These are phyloP conservation scores for Trichoderma orchidacearum DNA, from an alignment of 495 filamentous ascomycete genomes.

Conservation along the genomic window DNA sequence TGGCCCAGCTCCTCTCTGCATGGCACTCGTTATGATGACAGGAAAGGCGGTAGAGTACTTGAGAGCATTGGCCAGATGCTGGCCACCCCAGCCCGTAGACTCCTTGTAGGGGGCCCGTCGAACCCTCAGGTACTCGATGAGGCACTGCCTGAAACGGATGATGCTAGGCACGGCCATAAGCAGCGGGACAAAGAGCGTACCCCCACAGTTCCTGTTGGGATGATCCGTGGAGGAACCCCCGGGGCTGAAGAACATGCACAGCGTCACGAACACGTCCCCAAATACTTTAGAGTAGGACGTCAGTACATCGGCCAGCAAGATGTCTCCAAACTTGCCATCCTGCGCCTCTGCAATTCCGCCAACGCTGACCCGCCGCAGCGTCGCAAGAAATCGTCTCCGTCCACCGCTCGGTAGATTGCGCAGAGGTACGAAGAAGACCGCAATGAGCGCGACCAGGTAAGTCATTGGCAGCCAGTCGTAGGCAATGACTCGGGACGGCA, in stretches of 20 bases:
- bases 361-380: constrained; percentile 56
- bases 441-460: constrained; percentile 55
- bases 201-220: constrained; percentile 72
- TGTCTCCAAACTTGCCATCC: constrained; percentile 85
- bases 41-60: constrained; percentile 92
- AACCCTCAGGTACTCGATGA: constrained; percentile 75
- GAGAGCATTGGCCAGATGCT: constrained; percentile 81
- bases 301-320: constrained; percentile 85
- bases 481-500: constrained; percentile 47
- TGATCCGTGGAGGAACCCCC: constrained; percentile 59
- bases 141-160: constrained; percentile 82
- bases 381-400: constrained; percentile 58
- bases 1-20: constrained; percentile 55
- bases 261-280: constrained; percentile 73
- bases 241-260: constrained; percentile 73
- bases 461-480: constrained; percentile 74
- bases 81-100: constrained; percentile 49
- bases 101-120: constrained; percentile 33
- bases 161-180: constrained; percentile 68
- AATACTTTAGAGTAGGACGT: constrained; percentile 90
- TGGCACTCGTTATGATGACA: constrained; percentile 63
- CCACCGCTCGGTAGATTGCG: constrained; percentile 50
- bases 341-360: constrained; percentile 69
- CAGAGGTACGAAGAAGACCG: constrained; percentile 60
- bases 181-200: constrained; percentile 57